phyloP scores from a whole-genome alignment of 129 eudicot species.

The Flaveria linearis region DNA sequence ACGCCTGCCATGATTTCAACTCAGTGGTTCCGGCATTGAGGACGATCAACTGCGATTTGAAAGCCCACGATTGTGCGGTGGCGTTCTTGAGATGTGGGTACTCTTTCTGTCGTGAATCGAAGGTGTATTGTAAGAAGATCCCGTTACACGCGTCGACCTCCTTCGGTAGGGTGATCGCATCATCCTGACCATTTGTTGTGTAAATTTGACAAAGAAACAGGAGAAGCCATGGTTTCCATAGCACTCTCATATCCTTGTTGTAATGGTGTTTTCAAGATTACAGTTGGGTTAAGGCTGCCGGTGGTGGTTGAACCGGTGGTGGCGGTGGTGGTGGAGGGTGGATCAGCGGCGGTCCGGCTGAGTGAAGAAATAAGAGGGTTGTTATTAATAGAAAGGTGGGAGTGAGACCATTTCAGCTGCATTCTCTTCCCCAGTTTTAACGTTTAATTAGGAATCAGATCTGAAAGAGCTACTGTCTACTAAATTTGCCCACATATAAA shows the following conservation, averaged over 20 bases:
- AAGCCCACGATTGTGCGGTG: constrained; percentile 83
- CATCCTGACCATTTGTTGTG: constrained; percentile 40
- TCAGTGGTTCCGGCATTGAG: constrained; percentile 59
- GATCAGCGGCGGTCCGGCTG: constrained; percentile 22
- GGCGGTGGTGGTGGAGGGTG: neutral
- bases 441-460: constrained; percentile 2
- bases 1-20: constrained; percentile 70
- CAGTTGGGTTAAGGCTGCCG: constrained; percentile 6
- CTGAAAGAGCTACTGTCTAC: neutral
- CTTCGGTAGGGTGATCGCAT: constrained; percentile 40
- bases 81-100: constrained; percentile 68
- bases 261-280: neutral
- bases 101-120: constrained; percentile 52
- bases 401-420: constrained; percentile 42
- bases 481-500: neutral
- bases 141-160: constrained; percentile 63
- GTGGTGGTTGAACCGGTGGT: neutral
- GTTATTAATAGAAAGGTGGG: constrained; percentile 33
- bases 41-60: constrained; percentile 45
- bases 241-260: constrained; percentile 43
- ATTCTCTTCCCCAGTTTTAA: constrained; percentile 51
- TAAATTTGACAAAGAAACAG: constrained; percentile 18
- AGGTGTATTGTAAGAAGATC: constrained; percentile 53
- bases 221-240: constrained; percentile 44
- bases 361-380: constrained; percentile 19